Base-by-base conservation (phyloP, 768 basidiomycete species). In the Lactifluus echinatus region DNA sequence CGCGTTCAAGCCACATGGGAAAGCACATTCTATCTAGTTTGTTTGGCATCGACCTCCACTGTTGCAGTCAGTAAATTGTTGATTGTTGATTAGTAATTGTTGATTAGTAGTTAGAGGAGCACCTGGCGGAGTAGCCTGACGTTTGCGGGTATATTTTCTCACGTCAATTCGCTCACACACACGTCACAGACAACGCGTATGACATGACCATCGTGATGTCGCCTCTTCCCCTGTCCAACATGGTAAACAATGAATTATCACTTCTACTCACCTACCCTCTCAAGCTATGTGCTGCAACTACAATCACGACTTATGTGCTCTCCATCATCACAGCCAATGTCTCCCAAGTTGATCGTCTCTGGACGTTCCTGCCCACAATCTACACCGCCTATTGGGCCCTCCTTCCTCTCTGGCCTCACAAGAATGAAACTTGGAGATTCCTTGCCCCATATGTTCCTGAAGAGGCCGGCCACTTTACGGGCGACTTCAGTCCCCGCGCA, bases 361-460 rank as follows among this genome's bases (percentile, higher is more conserved):
- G 81, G 80, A 78, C 71, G 12, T 82, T 93, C 69, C 64, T 89
- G 34, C 93, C 94, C 0, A 77, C 85, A 7, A 76, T 94, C 19
- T 95, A 94, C 70, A 81, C 85, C 0, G 82, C 84, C 1, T 90
- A 90, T 67, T 92, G 82, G 67, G 86, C 93, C 0, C 73, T 96
- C 28, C 70, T 87, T 2, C 93, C 90, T 0, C 70, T 86, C 7
- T 74, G 78, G 72, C 76, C 40, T 14, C 26, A 10, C 42, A 34
- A 45, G 2, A 69, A 52, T 12, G 62, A 61, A 10, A 63, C 71
- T 0, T 66, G 66, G 19, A 75, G 77, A 65, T 79, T 78, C 3
- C 67, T 86, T 15, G 66, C 67, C 33, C 88, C 87, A 2, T 81
- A 78, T 65, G 76, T 80, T 1, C 86, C 85, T 0, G 75, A 71